Evolutionary conservation across 139 green algal genomes (phyloP).

Genomic region (Eudorina sp.): DNA sequence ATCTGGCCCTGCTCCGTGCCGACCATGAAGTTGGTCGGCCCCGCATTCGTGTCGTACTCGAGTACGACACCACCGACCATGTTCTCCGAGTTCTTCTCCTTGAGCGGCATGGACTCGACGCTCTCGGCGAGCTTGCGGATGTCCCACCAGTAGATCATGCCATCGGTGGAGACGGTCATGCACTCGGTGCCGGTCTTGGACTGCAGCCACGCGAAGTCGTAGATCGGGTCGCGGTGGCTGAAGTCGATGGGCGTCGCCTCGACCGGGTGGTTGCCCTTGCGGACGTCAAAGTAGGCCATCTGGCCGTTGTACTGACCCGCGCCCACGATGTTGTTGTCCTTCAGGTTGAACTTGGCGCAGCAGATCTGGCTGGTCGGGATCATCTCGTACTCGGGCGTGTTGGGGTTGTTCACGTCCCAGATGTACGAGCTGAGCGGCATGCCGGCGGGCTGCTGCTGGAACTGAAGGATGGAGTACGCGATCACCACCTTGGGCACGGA

Average conservation of each 20-base stretch:
- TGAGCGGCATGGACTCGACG: constrained; percentile 78
- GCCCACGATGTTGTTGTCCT: constrained; percentile 86
- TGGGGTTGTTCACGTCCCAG: constrained; percentile 94
- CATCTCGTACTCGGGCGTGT: constrained; percentile 86
- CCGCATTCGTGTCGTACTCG: constrained; percentile 88
- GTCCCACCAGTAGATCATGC: constrained; percentile 90
- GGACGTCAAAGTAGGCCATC: constrained; percentile 88
- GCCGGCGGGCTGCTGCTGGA: constrained; percentile 86
- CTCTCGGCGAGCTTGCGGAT: constrained; percentile 85
- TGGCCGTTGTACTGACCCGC: constrained; percentile 94
- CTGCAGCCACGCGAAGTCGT: constrained; percentile 93
- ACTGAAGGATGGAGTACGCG: constrained; percentile 88
- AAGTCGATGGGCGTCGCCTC: constrained; percentile 85
- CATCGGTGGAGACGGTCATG: constrained; percentile 86
- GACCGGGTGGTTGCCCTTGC: constrained; percentile 81
- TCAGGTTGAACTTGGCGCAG: constrained; percentile 87
- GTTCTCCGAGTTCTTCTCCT: constrained; percentile 70
- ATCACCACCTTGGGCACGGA: constrained; percentile 76
- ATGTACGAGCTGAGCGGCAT: constrained; percentile 85
- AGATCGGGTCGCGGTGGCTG: constrained; percentile 82
- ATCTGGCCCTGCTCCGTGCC: constrained; percentile 86
- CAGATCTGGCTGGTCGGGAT: constrained; percentile 82
- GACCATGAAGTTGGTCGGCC: constrained; percentile 97
- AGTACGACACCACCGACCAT: constrained; percentile 80
- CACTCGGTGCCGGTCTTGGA: constrained; percentile 94